phyloP scores from a whole-genome alignment of 306 rosid species.

The Gynostemma pentaphyllum region DNA sequence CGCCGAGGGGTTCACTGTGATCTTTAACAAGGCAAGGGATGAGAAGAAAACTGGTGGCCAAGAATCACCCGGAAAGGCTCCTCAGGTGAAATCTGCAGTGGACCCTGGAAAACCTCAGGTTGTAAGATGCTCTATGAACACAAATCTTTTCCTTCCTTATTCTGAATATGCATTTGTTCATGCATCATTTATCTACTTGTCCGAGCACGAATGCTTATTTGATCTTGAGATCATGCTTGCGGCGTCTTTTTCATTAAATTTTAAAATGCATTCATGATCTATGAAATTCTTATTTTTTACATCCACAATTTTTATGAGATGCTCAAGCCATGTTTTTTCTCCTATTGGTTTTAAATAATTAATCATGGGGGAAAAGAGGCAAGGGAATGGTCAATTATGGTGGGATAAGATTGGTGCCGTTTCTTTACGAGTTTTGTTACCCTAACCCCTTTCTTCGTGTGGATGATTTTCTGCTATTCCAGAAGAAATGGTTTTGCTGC shows the following conservation, averaged over 20 bases:
- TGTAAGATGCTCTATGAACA: conserved; percentile 45
- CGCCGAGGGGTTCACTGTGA: conserved; percentile 98
- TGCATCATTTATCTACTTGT: conserved; percentile 6
- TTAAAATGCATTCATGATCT: background rate
- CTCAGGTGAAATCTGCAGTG: conserved; percentile 43
- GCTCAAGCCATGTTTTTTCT: background rate
- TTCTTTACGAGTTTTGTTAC: conserved; percentile 2
- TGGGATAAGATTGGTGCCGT: background rate
- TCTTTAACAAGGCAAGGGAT: conserved; percentile 92
- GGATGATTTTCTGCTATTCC: conserved; percentile 27
- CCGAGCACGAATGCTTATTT: background rate
- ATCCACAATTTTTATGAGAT: too few species aligned
- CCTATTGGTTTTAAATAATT: background rate
- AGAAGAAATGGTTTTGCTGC: conserved; percentile 99
- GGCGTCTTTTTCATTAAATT: background rate
- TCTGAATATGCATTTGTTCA: background rate
- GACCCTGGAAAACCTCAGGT: conserved; percentile 56
- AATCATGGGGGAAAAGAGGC: background rate
- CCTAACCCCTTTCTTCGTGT: conserved; percentile 2
- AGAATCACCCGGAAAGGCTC: conserved; percentile 78
- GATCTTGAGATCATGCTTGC: background rate
- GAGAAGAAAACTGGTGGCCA: conserved; percentile 97
- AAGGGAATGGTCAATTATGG: background rate
- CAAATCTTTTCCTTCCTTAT: background rate
- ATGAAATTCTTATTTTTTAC: too few species aligned